Conservation (phyloP, 768 basidiomycete genomes). For the Bullera alba region DNA sequence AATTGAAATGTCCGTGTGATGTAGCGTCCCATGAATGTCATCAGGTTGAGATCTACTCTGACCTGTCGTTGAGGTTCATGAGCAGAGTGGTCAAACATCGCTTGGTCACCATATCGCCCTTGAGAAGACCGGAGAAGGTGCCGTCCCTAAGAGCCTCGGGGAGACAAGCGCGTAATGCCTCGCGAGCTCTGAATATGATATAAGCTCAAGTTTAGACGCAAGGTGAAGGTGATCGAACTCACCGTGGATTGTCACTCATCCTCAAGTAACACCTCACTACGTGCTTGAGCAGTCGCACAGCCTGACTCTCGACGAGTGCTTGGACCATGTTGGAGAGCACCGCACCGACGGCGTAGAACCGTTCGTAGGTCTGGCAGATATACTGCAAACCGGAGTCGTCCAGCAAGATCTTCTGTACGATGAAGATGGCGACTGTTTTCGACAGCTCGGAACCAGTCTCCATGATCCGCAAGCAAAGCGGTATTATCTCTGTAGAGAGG, state of each 20-base stretch:
- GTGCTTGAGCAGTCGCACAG: slow-evolving; percentile 90
- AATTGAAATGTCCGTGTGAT: too few species aligned
- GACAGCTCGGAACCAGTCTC: slow-evolving; percentile 97
- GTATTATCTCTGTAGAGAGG: slow-evolving; percentile 97
- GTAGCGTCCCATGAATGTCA: too few species aligned
- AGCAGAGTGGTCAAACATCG: slow-evolving; percentile 43
- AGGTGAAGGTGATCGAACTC: slow-evolving; percentile 28
- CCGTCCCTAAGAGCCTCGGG: slow-evolving; percentile 91
- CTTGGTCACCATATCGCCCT: slow-evolving; percentile 93
- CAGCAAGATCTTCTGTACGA: slow-evolving; percentile 89
- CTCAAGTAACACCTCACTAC: slow-evolving; percentile 95
- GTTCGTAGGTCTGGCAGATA: slow-evolving; percentile 99
- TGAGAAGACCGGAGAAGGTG: slow-evolving; percentile 83
- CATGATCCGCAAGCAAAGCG: slow-evolving; percentile 98
- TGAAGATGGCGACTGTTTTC: slow-evolving; percentile 99
- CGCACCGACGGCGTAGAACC: slow-evolving; percentile 97
- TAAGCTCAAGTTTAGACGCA: slow-evolving; percentile 2
- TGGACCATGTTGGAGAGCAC: slow-evolving; percentile 98
- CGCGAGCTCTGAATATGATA: slow-evolving; percentile 63
- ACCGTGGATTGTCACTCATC: slow-evolving; percentile 92
- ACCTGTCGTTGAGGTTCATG: slow-evolving; percentile 29
- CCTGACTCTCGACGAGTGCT: slow-evolving; percentile 95
- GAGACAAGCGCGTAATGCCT: slow-evolving; percentile 88
- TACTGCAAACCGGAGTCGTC: slow-evolving; percentile 97
- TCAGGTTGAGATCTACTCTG: background rate